Evolutionary conservation across 495 filamentous ascomycete species (phyloP), one percentile per base, ranked within the genome.

Genomic region (Penicillium silybi): DNA sequence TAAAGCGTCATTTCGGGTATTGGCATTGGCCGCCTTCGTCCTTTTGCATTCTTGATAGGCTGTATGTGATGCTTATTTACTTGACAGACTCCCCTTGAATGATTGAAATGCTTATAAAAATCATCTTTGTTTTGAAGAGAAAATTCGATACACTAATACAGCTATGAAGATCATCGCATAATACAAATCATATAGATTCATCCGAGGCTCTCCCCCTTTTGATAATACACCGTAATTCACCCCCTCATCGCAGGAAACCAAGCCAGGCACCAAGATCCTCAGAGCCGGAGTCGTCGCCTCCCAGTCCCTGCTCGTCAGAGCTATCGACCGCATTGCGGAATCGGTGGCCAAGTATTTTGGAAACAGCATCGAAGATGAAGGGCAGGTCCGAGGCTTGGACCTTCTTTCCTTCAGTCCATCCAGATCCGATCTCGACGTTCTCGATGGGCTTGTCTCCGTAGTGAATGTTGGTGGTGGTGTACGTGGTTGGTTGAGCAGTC

Each of bases 281-380:
- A 39, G 37, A 16, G 16, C n/a, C 37, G 4, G 37, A 6, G 29
- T 39, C 37, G 6, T 39, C 37, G 6, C 18, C 37, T 19, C 37
- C 22, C 46, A 72, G 41, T 7, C 49, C 54, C 41, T 63, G 15
- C 56, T 74, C 71, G 50, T 74, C 71, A 19, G 62, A 66, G 25
- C 66, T 67, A 53, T 71, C 52, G 22, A 68, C n/a, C 39, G 47
- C 40, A 41, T 66, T 47, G 2, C 50, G 56, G 11, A 71, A 45
- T 27, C 57, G 53, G 46, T 58, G 38, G 39, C 52, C 50, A 20
- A 73, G 19, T 7, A 42, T 20, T 7, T 42, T 43, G 16, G 63
- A 53, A 13, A 74, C 17, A 11, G 54, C 53, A 18, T 46, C 49
- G 17, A 69, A 48, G 37, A 70, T 62, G 10, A 53, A 27, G 0